Conservation (phyloP, 2,329 filamentous ascomycete species). For the Penicillium sp. region DNA sequence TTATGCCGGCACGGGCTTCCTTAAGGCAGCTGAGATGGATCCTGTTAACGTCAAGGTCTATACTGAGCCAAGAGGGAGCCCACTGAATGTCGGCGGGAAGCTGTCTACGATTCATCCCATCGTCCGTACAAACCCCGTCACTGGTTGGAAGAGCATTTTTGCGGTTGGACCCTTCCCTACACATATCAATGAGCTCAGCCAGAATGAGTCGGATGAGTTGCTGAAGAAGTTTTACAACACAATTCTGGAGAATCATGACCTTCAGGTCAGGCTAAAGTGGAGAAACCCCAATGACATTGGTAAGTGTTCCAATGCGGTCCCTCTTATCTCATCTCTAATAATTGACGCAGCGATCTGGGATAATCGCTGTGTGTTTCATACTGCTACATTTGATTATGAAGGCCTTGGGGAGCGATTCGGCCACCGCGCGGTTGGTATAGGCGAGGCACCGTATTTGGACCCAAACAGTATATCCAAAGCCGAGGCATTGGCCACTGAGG, state of each 20-base stretch:
- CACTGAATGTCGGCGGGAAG: conserved; percentile 54
- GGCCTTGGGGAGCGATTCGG: conserved; percentile 29
- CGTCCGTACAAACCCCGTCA: conserved; percentile 62
- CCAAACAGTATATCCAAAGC: conserved; percentile 25
- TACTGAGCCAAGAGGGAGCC: conserved; percentile 49
- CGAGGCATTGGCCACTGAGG: conserved; percentile 13
- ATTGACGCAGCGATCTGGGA: conserved; percentile 33
- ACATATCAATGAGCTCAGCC: conserved; percentile 46
- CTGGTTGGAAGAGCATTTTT: conserved; percentile 60
- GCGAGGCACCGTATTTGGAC: conserved; percentile 35
- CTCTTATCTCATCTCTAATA: not conserved
- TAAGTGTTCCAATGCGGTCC: conserved; percentile 16
- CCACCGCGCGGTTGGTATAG: conserved; percentile 33
- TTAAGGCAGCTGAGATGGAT: conserved; percentile 42
- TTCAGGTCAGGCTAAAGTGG: conserved; percentile 52
- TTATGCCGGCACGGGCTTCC: conserved; percentile 52
- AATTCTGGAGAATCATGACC: conserved; percentile 51
- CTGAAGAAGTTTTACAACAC: conserved; percentile 44
- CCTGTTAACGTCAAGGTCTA: conserved; percentile 31
- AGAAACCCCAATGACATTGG: conserved; percentile 49
- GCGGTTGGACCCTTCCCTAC: conserved; percentile 43
- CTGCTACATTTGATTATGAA: conserved; percentile 34
- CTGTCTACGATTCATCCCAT: conserved; percentile 56
- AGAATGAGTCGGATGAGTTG: conserved; percentile 43
- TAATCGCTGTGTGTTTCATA: conserved; percentile 30